These are phyloP conservation scores for Acacia pycnantha DNA, from an alignment of 331 rosid species.

Conservation along the genomic window DNA sequence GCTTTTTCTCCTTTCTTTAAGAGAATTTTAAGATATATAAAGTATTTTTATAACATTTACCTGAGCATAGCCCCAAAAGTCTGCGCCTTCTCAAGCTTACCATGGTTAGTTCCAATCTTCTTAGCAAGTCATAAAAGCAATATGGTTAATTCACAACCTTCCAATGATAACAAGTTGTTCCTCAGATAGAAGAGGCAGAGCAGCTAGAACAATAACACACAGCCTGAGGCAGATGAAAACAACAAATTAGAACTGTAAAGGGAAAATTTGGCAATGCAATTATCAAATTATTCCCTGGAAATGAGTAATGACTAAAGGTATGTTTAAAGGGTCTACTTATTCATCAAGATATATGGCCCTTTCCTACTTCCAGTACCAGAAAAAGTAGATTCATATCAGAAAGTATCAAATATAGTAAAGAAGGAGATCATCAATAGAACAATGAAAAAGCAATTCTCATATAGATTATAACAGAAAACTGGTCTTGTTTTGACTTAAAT, in stretches of 20 bases:
- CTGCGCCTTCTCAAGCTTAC: conserved; percentile 98
- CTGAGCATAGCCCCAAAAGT: conserved; percentile 86
- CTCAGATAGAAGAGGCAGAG: conserved; percentile 20
- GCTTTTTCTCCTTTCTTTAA: not conserved
- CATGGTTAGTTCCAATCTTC: conserved; percentile 46
- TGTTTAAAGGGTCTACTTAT: conserved; percentile 4
- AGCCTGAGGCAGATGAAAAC: conserved; percentile 13
- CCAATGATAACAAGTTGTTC: conserved; percentile 19
- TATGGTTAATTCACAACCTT: conserved; percentile 13
- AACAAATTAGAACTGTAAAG: conserved; percentile 12
- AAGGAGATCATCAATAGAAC: conserved; percentile 18
- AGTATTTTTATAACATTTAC: conserved; percentile 42
- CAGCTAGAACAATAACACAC: conserved; percentile 8
- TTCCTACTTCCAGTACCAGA: conserved; percentile 20
- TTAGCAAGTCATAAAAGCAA: conserved; percentile 34
- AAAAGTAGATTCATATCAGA: conserved; percentile 18
- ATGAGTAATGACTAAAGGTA: conserved; percentile 13
- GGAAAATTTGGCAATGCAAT: not conserved
- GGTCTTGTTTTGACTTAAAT: conserved; percentile 23
- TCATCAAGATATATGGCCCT: conserved; percentile 6
- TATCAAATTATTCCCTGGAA: conserved; percentile 6
- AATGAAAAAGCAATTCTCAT: conserved; percentile 26
- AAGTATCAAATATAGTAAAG: not conserved
- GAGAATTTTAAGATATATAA: not conserved
- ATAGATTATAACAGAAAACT: too few relatives aligned